Conservation (phyloP, 306 rosid species). For the Mimosa pudica region DNA sequence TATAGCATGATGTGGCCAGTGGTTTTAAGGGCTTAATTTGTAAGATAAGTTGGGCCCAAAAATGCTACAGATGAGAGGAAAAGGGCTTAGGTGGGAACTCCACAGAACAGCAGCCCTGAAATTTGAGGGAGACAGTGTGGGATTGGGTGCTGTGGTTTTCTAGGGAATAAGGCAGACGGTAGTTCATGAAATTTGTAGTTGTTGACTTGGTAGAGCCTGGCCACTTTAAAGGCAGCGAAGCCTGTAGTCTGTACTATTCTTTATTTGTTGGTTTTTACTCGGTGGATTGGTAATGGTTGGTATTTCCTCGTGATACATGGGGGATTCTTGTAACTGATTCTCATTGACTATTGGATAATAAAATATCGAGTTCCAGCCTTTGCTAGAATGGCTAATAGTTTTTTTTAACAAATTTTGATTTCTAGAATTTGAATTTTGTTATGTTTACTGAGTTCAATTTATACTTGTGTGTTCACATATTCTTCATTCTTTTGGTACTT, state of each 20-base stretch:
- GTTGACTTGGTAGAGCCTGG: neutral
- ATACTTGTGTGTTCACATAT: conserved; percentile 15
- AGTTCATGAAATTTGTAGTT: neutral
- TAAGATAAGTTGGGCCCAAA: neutral
- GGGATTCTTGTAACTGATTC: neutral
- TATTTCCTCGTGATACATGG: neutral
- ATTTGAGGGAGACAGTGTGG: neutral
- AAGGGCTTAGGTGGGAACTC: neutral
- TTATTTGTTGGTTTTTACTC: neutral
- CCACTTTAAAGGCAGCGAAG: neutral
- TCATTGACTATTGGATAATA: neutral
- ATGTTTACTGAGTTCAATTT: conserved; percentile 22
- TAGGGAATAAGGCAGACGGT: neutral
- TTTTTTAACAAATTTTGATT: neutral
- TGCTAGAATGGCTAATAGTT: neutral
- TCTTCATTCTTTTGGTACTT: conserved; percentile 36
- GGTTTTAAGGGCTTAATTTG: neutral
- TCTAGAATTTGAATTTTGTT: neutral
- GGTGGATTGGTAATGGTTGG: neutral
- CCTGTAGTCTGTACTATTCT: neutral
- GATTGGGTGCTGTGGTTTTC: neutral
- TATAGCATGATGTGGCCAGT: neutral
- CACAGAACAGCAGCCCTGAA: neutral
- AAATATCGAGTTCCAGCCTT: neutral
- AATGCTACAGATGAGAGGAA: neutral